Evolutionary conservation across 106 monocot genomes (phyloP).

Genomic region (Dactylorhiza incarnata): DNA sequence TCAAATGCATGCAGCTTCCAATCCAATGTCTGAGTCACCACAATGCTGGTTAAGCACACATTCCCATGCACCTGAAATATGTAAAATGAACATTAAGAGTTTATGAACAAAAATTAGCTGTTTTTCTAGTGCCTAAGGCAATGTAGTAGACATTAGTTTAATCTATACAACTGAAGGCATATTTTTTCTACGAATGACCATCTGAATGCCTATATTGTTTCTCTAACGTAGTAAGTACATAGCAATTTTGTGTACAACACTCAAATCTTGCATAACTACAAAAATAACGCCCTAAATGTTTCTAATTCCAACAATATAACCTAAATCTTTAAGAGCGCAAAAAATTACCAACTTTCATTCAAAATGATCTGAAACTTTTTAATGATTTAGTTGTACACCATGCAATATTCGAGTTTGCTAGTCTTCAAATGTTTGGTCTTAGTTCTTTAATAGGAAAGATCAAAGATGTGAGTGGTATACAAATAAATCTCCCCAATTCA

Average conservation of each 20-base stretch:
- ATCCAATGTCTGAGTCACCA: constrained; percentile 92
- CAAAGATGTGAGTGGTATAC: too few relatives aligned
- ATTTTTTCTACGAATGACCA: neutral
- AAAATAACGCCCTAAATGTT: too few relatives aligned
- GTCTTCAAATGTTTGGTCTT: too few relatives aligned
- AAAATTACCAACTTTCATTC: too few relatives aligned
- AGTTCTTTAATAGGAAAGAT: too few relatives aligned
- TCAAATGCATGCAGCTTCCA: constrained; percentile 99
- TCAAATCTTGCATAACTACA: too few relatives aligned
- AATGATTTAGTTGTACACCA: too few relatives aligned
- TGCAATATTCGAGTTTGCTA: too few relatives aligned
- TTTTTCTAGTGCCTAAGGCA: neutral
- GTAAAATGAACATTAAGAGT: constrained; percentile 1
- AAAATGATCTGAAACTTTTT: too few relatives aligned
- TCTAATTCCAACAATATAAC: too few relatives aligned
- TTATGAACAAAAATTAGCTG: neutral
- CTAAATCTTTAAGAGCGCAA: too few relatives aligned
- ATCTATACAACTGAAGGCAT: neutral
- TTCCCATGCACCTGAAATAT: constrained; percentile 82
- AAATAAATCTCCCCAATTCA: neutral
- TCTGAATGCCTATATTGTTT: neutral
- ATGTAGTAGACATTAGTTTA: constrained; percentile 1
- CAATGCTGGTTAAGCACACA: constrained; percentile 88
- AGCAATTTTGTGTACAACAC: too few relatives aligned
- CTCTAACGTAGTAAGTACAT: neutral